Evolutionary conservation across 2,329 filamentous ascomycete species (phyloP), one percentile per base, ranked within the genome.

Genomic region (Sordariomycetes sp.): DNA sequence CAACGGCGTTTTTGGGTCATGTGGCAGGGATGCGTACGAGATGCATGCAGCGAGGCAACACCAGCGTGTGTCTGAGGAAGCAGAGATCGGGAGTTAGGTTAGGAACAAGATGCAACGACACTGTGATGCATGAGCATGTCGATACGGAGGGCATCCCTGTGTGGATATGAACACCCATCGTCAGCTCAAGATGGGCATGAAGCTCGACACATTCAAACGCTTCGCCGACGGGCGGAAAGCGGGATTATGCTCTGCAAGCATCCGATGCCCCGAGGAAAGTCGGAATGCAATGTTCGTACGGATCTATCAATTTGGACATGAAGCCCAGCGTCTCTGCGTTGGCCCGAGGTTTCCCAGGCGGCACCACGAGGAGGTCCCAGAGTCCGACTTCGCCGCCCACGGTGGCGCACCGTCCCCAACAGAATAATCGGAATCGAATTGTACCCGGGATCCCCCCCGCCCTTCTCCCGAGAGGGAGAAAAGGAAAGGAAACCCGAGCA

Each of bases 401-500:
- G 64, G 61, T 70, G 69, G 72, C 71, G 69, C 84, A 82, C 81
- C 85, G 80, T 82, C 85, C 86, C 81, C 83, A 80, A 79, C 85
- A 86, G 86, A 89, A 82, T 90, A 85, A 91, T 90, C 87, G 85
- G 87, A 90, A 90, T 91, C 86, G 87, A 89, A 89, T 90, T 78
- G 69, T 85, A 52, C 59, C 57, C 78, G 74, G 68, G 58, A 53
- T 70, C 66, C 61, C 60, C 62, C 62, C 51, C 36, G 2, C 10
- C 4, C 24, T 25, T 35, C 53, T 22, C 53, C 24, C 5, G n/a
- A 36, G 35, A 34, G 54, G 42, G 32, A 25, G 28, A 17, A 10
- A 28, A 54, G 58, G 62, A 58, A 39, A 59, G 55, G 39, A 15
- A 45, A 55, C 57, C 32, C 52, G 36, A 58, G 60, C 60, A 91